Evolutionary conservation across 129 eudicot species (phyloP), one percentile per base, ranked within the genome.

Genomic region (Ambrosia artemisiifolia): DNA sequence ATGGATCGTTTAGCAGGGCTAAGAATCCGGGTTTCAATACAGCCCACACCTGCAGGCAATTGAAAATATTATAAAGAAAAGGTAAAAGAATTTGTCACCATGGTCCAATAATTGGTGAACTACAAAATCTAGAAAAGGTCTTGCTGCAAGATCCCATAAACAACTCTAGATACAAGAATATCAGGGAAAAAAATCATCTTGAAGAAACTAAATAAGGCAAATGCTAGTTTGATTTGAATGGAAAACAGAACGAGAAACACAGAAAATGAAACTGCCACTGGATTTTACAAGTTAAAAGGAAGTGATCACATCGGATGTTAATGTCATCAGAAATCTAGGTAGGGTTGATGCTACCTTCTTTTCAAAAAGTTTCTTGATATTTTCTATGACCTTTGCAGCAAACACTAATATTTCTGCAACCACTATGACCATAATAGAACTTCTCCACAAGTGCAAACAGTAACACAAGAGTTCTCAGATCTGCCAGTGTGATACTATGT

Each of bases 1-100:
- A 94, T 69, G 97, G 99, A 75, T 90, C 89, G 72, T 79, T 91
- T 11, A 94, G 89, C 64, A 94, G 82, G 72, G 99, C 97, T 84
- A 94, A 49, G 78, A 94, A 94, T 77, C 99, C 99, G 72, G 99
- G 99, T 80, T 94, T 94, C 51, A 94, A 69, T 34, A 94, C 97
- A 78, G 99, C 97, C 99, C 99, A 94, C 7, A 94, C 99, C 99
- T 94, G 85, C 70, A 79, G 10, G 56, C 18, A 73, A 43, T 65
- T 57, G 46, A 83, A 65, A 43, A 35, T 36, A 57, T 28, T 56
- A 34, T 43, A 20, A 68, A 33, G 43, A 33, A 38, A 67, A 53
- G 20, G 8, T 35, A 4, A 59, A 32, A 67, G 30, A 76, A 46
- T 13, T 40, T 65, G 54, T n/a, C 9, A 65, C 53, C 43, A 73